A percentile compares a stretch with the other conserved stretches of the same genome.
These are phyloP conservation scores for Cajanus cajan DNA, from an alignment of 306 rosid genomes.

Conservation along the genomic window DNA sequence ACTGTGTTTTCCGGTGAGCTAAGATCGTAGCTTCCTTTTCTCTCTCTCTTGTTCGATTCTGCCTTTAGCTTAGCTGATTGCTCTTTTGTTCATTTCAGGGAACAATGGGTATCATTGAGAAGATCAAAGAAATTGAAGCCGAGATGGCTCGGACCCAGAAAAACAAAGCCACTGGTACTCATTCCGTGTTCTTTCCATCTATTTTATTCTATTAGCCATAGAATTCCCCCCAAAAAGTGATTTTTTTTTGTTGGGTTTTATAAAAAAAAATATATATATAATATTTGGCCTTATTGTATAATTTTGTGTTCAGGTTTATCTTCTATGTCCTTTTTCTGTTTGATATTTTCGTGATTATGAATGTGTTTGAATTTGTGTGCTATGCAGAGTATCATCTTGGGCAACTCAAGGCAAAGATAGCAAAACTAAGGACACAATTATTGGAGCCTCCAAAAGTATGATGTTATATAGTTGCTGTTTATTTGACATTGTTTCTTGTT, in stretches of 20 bases:
- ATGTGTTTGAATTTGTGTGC: background rate
- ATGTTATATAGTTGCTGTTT: background rate
- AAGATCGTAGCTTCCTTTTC: background rate
- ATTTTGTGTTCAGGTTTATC: background rate
- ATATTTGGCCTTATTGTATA: background rate
- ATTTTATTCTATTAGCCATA: background rate
- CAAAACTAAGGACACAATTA: conserved; percentile 90
- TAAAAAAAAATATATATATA: too few species aligned
- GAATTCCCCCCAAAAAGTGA: background rate
- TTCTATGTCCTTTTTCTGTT: background rate
- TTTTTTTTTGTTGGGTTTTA: background rate
- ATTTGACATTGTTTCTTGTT: background rate
- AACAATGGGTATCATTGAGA: conserved; percentile 91
- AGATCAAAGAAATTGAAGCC: conserved; percentile 96
- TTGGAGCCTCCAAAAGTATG: conserved; percentile 97
- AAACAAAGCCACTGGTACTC: conserved; percentile 89
- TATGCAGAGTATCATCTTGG: conserved; percentile 95
- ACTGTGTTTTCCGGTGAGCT: conserved; percentile 39
- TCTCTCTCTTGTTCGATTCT: background rate
- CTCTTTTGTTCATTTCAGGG: conserved; percentile 34
- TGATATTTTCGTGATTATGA: background rate
- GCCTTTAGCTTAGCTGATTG: conserved; percentile 1
- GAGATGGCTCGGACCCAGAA: conserved; percentile 99
- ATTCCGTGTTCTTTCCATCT: background rate
- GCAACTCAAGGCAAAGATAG: conserved; percentile 99